Percentiles rank a stretch among this genome's conserved stretches.
Evolutionary conservation across 106 monocot species (phyloP).

Genomic region (Dioscorea zingiberensis): DNA sequence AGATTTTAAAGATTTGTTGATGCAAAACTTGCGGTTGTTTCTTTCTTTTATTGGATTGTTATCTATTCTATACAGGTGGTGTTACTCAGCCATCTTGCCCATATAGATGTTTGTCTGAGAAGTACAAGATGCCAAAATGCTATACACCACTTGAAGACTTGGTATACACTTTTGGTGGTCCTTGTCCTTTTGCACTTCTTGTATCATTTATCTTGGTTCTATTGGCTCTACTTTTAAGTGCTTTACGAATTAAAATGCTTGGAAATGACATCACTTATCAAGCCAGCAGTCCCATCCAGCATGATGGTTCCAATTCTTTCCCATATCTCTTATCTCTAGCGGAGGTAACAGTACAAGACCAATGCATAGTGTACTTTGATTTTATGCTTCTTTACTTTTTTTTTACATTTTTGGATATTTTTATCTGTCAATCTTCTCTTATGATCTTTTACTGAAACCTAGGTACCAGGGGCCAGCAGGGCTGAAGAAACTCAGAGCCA

Average conservation of each 20-base stretch:
- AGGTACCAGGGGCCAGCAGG: constrained; percentile 88
- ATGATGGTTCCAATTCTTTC: constrained; percentile 54
- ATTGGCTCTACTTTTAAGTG: constrained; percentile 65
- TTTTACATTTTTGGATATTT: not conserved
- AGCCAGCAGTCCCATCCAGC: constrained; percentile 44
- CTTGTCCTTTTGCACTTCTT: constrained; percentile 69
- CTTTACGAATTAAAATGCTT: constrained; percentile 71
- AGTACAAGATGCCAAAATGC: constrained; percentile 96
- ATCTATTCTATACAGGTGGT: constrained; percentile 51
- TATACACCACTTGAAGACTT: constrained; percentile 89
- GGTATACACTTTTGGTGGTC: constrained; percentile 86
- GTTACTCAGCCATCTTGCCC: constrained; percentile 70
- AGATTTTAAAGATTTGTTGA: too few relatives aligned
- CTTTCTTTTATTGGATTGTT: not conserved
- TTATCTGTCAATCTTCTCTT: not conserved
- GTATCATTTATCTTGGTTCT: constrained; percentile 56
- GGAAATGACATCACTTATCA: constrained; percentile 50
- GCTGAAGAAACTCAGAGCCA: constrained; percentile 96
- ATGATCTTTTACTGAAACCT: constrained; percentile 3
- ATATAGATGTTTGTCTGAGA: constrained; percentile 83
- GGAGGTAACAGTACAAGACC: constrained; percentile 41
- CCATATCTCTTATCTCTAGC: constrained; percentile 83
- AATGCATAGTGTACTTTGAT: not conserved
- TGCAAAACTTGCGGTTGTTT: not conserved
- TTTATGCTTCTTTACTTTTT: not conserved